phyloP scores from a whole-genome alignment of 805 yeast genomes.

The Barnettozyma populi region DNA sequence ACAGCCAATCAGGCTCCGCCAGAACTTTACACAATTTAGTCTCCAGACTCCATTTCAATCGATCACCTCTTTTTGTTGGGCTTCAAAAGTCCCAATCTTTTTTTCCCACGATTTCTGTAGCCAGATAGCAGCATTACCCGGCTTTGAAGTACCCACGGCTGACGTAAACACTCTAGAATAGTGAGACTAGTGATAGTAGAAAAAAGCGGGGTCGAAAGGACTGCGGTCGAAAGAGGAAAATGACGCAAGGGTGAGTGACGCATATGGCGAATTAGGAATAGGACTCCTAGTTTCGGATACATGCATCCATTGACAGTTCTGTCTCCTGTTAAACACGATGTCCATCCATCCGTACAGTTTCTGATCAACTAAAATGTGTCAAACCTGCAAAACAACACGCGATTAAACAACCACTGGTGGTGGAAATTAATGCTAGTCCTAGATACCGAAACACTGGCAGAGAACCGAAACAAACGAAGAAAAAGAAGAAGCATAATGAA shows the following conservation, averaged over 20 bases:
- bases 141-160: too few relatives aligned
- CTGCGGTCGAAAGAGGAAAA: conserved; percentile 4
- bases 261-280: not conserved
- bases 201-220: not conserved
- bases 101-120: too few relatives aligned
- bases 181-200: too few relatives aligned
- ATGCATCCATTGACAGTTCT: not conserved
- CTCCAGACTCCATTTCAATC: not conserved
- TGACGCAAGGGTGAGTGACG: conserved; percentile 2
- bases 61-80: not conserved
- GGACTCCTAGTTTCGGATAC: not conserved
- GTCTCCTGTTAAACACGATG: not conserved
- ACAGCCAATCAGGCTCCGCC: not conserved
- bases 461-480: not conserved
- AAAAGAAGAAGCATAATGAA: conserved; percentile 2
- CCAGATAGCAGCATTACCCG: too few relatives aligned
- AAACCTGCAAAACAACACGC: not conserved
- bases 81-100: not conserved
- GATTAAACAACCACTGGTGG: not conserved
- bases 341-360: not conserved
- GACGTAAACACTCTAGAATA: not conserved
- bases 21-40: not conserved
- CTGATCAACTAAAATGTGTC: too few relatives aligned
- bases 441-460: not conserved
- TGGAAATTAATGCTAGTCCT: not conserved